phyloP scores from a whole-genome alignment of 75 land plant genomes.

The Sequoia sempervirens region DNA sequence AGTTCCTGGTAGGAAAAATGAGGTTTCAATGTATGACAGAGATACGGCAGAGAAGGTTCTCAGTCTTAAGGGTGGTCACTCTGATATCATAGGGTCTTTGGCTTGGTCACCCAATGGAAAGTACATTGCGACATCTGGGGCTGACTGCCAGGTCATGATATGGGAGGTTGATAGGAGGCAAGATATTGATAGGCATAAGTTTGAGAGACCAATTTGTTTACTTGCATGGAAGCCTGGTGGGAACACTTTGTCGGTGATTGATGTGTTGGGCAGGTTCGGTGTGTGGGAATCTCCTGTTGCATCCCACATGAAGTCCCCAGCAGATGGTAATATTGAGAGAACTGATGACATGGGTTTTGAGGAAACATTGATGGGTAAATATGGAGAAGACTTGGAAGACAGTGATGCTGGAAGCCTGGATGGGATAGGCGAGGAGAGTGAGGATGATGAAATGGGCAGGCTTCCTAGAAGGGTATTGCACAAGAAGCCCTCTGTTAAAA shows the following conservation, averaged over 20 bases:
- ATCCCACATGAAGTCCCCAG: slow-evolving; percentile 72
- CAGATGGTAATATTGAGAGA: slow-evolving; percentile 33
- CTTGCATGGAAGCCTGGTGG: slow-evolving; percentile 82
- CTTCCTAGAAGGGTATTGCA: slow-evolving; percentile 26
- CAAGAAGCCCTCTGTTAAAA: slow-evolving; percentile 14
- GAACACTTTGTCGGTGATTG: slow-evolving; percentile 78
- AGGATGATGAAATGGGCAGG: slow-evolving; percentile 25
- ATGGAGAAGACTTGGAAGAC: slow-evolving; percentile 25
- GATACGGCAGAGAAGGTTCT: slow-evolving; percentile 82
- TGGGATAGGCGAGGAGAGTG: slow-evolving; percentile 40
- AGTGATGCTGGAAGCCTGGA: slow-evolving; percentile 48
- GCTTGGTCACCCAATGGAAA: slow-evolving; percentile 95
- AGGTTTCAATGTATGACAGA: slow-evolving; percentile 84
- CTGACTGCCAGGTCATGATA: slow-evolving; percentile 67
- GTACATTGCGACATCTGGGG: slow-evolving; percentile 77
- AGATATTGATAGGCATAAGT: slow-evolving; percentile 76
- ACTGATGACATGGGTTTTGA: slow-evolving; percentile 25
- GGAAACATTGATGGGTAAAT: slow-evolving; percentile 40
- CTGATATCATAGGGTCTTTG: slow-evolving; percentile 39
- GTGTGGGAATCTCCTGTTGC: slow-evolving; percentile 80
- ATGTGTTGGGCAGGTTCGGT: slow-evolving; percentile 74
- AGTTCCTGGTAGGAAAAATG: slow-evolving; percentile 71
- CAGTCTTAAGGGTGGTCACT: slow-evolving; percentile 77
- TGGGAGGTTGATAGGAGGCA: slow-evolving; percentile 80
- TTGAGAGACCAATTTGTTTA: slow-evolving; percentile 60